Evolutionary conservation across 2,329 filamentous ascomycete genomes (phyloP).

Genomic region (Bipolaris bicolor): DNA sequence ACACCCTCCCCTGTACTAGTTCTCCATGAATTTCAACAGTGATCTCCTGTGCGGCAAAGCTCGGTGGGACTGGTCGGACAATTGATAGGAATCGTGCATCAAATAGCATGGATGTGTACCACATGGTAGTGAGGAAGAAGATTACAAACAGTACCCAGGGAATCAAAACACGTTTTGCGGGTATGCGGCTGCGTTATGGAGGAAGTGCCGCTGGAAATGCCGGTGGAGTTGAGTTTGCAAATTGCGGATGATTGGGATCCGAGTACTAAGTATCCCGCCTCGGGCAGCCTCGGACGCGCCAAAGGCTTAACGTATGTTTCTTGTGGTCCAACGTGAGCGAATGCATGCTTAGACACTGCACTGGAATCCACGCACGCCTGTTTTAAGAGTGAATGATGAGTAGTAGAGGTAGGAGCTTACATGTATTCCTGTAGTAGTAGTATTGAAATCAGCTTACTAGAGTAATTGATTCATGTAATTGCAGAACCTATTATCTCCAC

Average conservation of each 20-base stretch:
- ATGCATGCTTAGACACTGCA: no score
- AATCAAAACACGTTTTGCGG: slow-evolving; percentile 21
- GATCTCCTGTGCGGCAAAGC: slow-evolving; percentile 19
- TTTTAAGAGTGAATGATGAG: no score
- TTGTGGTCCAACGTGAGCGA: no score
- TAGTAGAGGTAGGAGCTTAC: no score
- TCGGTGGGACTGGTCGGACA: slow-evolving; percentile 15
- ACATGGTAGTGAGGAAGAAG: slow-evolving; percentile 31
- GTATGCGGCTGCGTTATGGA: slow-evolving; percentile 7
- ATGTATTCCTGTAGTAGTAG: no score
- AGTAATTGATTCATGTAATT: no score
- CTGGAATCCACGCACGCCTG: no score
- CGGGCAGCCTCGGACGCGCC: no score
- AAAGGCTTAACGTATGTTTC: no score
- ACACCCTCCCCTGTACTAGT: slow-evolving; percentile 1
- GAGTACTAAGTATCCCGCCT: neutral
- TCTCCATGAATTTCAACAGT: slow-evolving; percentile 26
- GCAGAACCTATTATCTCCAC: no score
- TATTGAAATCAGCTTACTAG: no score
- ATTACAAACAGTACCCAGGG: slow-evolving; percentile 34
- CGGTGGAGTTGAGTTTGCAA: slow-evolving; percentile 6
- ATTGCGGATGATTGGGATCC: slow-evolving; percentile 18
- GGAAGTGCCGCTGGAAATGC: slow-evolving; percentile 3
- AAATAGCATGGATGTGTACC: slow-evolving; percentile 31
- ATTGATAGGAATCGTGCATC: slow-evolving; percentile 26